phyloP scores from a whole-genome alignment of 2,329 filamentous ascomycete genomes.

The Cladosporium sp. region DNA sequence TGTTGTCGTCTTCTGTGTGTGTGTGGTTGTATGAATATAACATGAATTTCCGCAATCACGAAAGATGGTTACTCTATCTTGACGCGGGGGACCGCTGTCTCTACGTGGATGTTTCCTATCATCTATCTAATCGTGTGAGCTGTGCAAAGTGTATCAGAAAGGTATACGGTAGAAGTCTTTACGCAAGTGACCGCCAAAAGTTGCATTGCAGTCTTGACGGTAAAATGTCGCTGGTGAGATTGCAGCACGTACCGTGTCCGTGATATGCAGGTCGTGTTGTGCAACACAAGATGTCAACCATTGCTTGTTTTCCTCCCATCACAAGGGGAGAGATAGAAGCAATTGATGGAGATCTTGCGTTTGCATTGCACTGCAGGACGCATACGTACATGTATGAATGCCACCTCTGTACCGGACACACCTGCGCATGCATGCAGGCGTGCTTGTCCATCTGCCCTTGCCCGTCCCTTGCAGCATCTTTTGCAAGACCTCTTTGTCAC shows the following conservation, averaged over 20 bases:
- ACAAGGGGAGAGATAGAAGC: not conserved
- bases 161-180: too few species aligned
- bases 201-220: too few species aligned
- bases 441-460: not conserved
- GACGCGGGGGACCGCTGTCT: too few species aligned
- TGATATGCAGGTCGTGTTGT: too few species aligned
- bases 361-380: not conserved
- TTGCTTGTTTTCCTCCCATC: not conserved
- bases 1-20: not conserved
- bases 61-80: not conserved
- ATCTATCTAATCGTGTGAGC: too few species aligned
- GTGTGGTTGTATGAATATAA: slow-evolving; percentile 18
- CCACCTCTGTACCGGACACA: too few species aligned
- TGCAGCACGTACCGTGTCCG: too few species aligned
- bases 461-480: not conserved
- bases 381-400: not conserved
- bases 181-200: too few species aligned
- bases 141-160: too few species aligned
- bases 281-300: too few species aligned
- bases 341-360: not conserved
- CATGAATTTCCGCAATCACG: not conserved
- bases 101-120: too few species aligned
- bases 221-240: too few species aligned
- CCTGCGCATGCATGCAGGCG: not conserved
- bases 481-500: not conserved